phyloP scores from a whole-genome alignment of 208 protist genomes.

The Acanthamoeba healyi region DNA sequence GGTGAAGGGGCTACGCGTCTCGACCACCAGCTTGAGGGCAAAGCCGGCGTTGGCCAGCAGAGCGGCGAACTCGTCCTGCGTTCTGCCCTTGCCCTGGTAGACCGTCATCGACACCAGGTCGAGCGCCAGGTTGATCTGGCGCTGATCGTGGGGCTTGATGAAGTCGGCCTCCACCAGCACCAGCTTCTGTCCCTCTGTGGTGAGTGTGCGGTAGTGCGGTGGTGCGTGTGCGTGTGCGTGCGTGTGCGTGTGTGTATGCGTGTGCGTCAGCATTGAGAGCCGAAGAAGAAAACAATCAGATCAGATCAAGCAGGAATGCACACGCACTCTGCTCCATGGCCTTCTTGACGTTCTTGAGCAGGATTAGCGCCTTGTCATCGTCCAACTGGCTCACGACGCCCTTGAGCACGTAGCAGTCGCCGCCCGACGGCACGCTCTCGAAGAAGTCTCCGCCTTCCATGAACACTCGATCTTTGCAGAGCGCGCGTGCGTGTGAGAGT shows the following conservation, averaged over 20 bases:
- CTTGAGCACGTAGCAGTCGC: slow-evolving; percentile 59
- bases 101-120: slow-evolving; percentile 42
- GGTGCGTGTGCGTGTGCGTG: too few relatives aligned
- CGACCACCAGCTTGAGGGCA: neutral
- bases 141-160: slow-evolving; percentile 35
- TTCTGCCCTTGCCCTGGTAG: slow-evolving; percentile 9
- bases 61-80: neutral
- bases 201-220: too few relatives aligned
- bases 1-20: slow-evolving; percentile 58
- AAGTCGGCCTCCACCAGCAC: slow-evolving; percentile 65
- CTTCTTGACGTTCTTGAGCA: slow-evolving; percentile 4
- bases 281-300: neutral
- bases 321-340: neutral
- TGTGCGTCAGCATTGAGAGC: too few relatives aligned
- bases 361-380: neutral
- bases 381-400: slow-evolving; percentile 39
- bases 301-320: neutral
- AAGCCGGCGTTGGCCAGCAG: slow-evolving; percentile 29
- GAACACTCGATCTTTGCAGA: neutral
- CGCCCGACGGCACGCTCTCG: slow-evolving; percentile 31
- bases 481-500: too few relatives aligned
- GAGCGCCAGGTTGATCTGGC: slow-evolving; percentile 6
- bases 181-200: neutral
- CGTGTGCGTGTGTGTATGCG: too few relatives aligned
- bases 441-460: slow-evolving; percentile 37